A percentile compares a stretch with the other conserved stretches of the same genome.
Conservation (phyloP, 2,329 filamentous ascomycete genomes). For the Fusarium sp. region DNA sequence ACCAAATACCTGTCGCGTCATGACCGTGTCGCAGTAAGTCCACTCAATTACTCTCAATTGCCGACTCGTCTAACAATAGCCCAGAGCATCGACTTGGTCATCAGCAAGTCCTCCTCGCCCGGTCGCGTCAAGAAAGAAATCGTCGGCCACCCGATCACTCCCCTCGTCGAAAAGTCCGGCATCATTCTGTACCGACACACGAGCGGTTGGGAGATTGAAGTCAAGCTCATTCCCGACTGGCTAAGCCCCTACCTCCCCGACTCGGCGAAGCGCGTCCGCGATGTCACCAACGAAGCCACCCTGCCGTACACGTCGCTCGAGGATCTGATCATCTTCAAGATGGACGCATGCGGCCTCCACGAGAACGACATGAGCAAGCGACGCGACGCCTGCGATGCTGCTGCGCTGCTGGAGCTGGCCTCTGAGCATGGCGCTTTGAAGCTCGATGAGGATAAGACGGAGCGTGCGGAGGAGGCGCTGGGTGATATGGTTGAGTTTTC, state of each 20-base stretch:
- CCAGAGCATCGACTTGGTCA: conserved; percentile 46
- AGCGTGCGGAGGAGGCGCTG: conserved; percentile 42
- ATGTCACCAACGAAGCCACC: conserved; percentile 27
- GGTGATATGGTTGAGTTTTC: conserved; percentile 43
- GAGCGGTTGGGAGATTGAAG: conserved; percentile 44
- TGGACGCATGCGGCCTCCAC: conserved; percentile 45
- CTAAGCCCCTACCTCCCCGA: conserved; percentile 44
- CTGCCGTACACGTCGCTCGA: conserved; percentile 45
- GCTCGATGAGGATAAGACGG: conserved; percentile 42
- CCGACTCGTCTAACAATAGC: neutral
- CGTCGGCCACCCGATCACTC: conserved; percentile 45
- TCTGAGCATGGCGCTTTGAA: conserved; percentile 41
- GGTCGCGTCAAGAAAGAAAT: conserved; percentile 46
- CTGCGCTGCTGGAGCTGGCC: conserved; percentile 42
- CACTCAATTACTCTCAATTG: too few relatives aligned
- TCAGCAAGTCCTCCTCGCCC: conserved; percentile 47
- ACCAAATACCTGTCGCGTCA: conserved; percentile 42
- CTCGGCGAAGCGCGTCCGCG: conserved; percentile 38
- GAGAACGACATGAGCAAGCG: conserved; percentile 42
- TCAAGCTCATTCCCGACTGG: conserved; percentile 47
- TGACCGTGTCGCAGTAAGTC: conserved; percentile 31
- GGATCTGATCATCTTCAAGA: conserved; percentile 45
- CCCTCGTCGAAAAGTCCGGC: conserved; percentile 43
- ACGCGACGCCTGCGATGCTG: conserved; percentile 42
- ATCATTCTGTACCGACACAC: conserved; percentile 41